Percentiles rank a stretch among this genome's conserved stretches.
These are phyloP conservation scores for Paramecium biaurelia DNA, from an alignment of 73 alveolate species.

Conservation along the genomic window DNA sequence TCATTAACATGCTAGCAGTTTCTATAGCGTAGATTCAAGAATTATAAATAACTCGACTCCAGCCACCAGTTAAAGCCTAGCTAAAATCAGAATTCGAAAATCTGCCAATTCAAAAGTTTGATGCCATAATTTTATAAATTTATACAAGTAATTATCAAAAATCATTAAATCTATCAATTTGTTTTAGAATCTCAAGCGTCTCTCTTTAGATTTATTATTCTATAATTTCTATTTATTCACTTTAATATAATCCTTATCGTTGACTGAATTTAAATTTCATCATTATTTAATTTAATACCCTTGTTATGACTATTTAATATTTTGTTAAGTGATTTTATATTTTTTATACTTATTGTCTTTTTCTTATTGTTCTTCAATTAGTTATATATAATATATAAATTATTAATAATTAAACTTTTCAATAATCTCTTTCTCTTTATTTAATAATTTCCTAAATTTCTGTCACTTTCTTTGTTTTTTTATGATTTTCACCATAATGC, in stretches of 20 bases:
- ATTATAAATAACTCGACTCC: background rate
- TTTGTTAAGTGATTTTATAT: too few relatives aligned
- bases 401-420: background rate
- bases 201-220: background rate
- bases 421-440: background rate
- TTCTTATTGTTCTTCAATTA: background rate
- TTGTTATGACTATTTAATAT: background rate
- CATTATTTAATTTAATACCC: background rate
- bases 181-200: too few relatives aligned
- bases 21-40: constrained; percentile 14
- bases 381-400: background rate
- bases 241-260: background rate
- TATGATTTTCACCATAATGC: constrained; percentile 41
- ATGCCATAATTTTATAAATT: background rate
- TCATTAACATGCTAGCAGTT: constrained; percentile 38
- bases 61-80: constrained; percentile 5
- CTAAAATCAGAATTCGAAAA: constrained; percentile 28
- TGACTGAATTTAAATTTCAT: background rate
- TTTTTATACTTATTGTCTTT: background rate
- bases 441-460: constrained; percentile 52
- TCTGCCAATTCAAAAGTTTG: background rate
- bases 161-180: background rate
- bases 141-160: background rate
- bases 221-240: background rate
- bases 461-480: constrained; percentile 50